These are phyloP conservation scores for Phytophthora colocasiae DNA, from an alignment of 352 stramenopile species.

Conservation along the genomic window DNA sequence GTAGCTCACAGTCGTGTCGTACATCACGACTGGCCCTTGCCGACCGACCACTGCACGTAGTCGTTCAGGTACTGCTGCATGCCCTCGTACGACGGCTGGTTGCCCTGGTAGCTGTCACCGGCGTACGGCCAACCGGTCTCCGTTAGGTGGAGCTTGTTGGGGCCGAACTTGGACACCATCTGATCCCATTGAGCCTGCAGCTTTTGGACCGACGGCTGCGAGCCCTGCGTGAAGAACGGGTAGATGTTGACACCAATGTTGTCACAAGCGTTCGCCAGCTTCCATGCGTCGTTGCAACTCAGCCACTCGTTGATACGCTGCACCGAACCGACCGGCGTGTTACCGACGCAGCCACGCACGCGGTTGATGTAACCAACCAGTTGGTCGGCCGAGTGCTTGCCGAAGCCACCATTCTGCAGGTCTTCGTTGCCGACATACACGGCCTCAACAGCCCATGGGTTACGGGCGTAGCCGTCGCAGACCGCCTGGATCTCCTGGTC, in stretches of 20 bases:
- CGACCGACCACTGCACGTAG: slow-evolving; percentile 34
- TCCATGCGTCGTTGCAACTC: slow-evolving; percentile 26
- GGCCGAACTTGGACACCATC: slow-evolving; percentile 47
- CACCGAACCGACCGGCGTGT: slow-evolving; percentile 65
- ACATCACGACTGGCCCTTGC: slow-evolving; percentile 51
- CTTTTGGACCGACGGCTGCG: slow-evolving; percentile 52
- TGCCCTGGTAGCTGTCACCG: slow-evolving; percentile 34
- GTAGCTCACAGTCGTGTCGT: slow-evolving; percentile 60
- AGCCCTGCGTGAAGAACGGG: slow-evolving; percentile 49
- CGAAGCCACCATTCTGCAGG: slow-evolving; percentile 49
- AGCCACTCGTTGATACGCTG: slow-evolving; percentile 77
- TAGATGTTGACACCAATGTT: slow-evolving; percentile 51
- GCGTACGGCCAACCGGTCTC: slow-evolving; percentile 68
- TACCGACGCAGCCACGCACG: slow-evolving; percentile 54
- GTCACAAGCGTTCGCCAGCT: slow-evolving; percentile 41
- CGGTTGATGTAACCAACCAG: slow-evolving; percentile 55
- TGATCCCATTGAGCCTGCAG: slow-evolving; percentile 55
- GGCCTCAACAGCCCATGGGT: slow-evolving; percentile 49
- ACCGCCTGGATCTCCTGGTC: slow-evolving; percentile 63
- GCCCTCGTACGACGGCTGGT: slow-evolving; percentile 39
- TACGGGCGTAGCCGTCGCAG: slow-evolving; percentile 45
- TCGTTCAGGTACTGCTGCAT: slow-evolving; percentile 54
- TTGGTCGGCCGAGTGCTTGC: slow-evolving; percentile 39
- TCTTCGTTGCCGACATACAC: slow-evolving; percentile 84
- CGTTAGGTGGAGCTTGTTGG: slow-evolving; percentile 53